Base-by-base conservation (phyloP, 768 basidiomycete species). In the Tricholoma hemisulphureum region DNA sequence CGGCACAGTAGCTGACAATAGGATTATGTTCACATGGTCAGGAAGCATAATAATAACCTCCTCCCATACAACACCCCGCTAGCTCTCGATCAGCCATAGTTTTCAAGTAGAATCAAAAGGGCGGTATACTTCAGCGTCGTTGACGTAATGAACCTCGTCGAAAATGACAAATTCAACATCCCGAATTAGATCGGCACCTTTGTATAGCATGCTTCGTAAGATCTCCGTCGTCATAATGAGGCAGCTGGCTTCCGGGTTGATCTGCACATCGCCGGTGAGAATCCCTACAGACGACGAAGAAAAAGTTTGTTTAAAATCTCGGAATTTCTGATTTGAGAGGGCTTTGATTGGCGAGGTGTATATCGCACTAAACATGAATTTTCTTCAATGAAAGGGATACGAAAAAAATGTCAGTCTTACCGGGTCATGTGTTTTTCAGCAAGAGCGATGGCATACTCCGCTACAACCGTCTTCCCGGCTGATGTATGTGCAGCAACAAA, bases 21-120 rank as follows among this genome's bases (percentile, higher is more conserved):
- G 78, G 55, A 99, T 98, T 67, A 99, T 98, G 71, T 91, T 96
- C 70, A 98, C 91, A 73, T 99, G 96, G 63, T 98, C 97, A 0
- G 97, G 97, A 11, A 99, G 80, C 95, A 99, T 98, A 71, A 99
- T 99, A 63, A 99, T 99, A 24, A 99, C 96, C 75, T 99, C 96
- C 74, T 99, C 96, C 97, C 97, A 99, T 11, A 99, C 97, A 16
- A 99, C 97, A 37, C 97, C 97, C 68, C 97, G 83, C 96, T 98
- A 68, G 39, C 43, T 35, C 14, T 51, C 14, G 20, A 49, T 62
- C 48, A 59, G 64, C 41, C 35, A 57, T 20, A 53, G 20, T 43
- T 34, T 7, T 10, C 29, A 34, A 21, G 24, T 14, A 28, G 28
- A 4, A 32, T 31, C 55, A 34, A 49, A 48, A 28, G 28, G 21